Percentiles rank a stretch among this genome's conserved stretches.
phyloP scores from a whole-genome alignment of 495 filamentous ascomycete genomes.

The Xylaria longipes region DNA sequence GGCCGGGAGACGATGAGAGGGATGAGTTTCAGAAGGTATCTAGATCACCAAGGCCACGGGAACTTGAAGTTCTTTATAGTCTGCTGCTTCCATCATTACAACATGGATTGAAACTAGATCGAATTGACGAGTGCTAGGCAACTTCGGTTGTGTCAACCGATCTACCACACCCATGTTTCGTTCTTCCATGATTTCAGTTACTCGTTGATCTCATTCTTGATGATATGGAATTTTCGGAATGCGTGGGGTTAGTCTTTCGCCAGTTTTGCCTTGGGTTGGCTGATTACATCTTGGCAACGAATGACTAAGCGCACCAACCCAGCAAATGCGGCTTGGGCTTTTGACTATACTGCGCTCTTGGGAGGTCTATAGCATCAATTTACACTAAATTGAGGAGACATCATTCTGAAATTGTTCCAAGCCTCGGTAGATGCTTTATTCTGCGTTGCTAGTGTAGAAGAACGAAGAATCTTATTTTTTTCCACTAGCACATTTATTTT shows the following conservation, averaged over 20 bases:
- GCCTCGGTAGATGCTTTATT: conserved; percentile 10
- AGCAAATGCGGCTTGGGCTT: neutral
- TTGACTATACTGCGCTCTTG: neutral
- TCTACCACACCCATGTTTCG: neutral
- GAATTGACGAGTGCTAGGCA: neutral
- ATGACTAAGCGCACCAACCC: neutral
- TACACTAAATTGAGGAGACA: neutral
- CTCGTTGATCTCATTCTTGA: conserved; percentile 6
- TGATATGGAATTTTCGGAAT: conserved; percentile 19
- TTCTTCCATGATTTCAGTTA: conserved; percentile 23
- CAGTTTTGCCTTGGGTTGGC: neutral
- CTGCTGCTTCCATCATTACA: neutral
- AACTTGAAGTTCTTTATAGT: conserved; percentile 1
- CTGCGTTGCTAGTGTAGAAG: neutral
- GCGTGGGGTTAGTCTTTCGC: neutral
- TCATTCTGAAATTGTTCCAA: neutral
- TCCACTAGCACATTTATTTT: neutral
- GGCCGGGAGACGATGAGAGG: conserved; percentile 2
- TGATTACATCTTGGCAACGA: conserved; percentile 12
- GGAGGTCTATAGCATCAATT: neutral
- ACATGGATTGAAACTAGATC: neutral
- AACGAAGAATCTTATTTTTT: neutral
- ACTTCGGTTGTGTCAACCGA: neutral
- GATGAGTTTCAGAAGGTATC: neutral
- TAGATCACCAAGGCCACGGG: neutral